Base-by-base conservation (phyloP, 192 early-diverging fungal genomes). In the Backusella liffmaniae region DNA sequence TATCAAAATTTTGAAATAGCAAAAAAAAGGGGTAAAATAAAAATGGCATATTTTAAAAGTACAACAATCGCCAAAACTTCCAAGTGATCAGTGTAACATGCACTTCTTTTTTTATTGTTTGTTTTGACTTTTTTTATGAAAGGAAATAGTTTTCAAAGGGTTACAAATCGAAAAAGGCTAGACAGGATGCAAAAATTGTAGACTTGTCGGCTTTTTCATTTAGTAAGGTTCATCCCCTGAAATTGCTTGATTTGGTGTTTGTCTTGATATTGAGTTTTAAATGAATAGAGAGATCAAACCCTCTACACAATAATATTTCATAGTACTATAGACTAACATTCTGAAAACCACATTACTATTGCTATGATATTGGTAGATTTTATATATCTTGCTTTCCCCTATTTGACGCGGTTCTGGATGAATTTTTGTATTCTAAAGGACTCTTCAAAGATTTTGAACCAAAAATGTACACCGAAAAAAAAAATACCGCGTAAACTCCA, bases 121-220 rank as follows among this genome's bases (percentile, higher is more conserved):
- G 21, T 62, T 62, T 62, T 62, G 56, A 29, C 26, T 62, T 23
- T 29, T 62, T 62, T 62, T 29, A 23, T 29, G 23, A 62, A 62
- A 62, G 26, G 23, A 62, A 62, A 62, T 49, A 49, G 12, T 23
- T 7, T 23, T 12, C 23, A 23, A 29, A 62, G 56, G 56, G 12
- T 62, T 62, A 62, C 56, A 62, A 29, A 62, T 62, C 56, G 56
- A 62, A 62, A 62, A 62, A 4, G 56, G 56, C 10, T 62, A 62
- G 56, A 10, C 1, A 5, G 13, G 15, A 44, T 49, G 16, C 18
- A 49, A 18, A 21, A 39, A 39, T 0, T 39, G 3, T 3, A 39
- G 18, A 49, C 16, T n/a, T n/a, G 18, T n/a, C 46, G 42, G 42
- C 13, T 44, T 44, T 39, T 44, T 49, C 46, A 18, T 49, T 49